These are phyloP conservation scores for barrel medic (Medicago truncatula) DNA, from an alignment of 306 rosid genomes.

Conservation along the genomic window MtrunA17r5.0-ANR NC_053042.1:14574501-14575000, in stretches of 20 bases:
- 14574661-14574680: conserved; percentile 1
- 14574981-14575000: conserved; percentile 4
- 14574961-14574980: conserved; percentile 2
- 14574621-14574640: neutral
- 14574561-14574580: neutral
- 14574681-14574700: neutral
- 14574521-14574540: neutral
- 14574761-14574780: neutral
- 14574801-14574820: neutral
- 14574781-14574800: neutral
- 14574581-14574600: conserved; percentile 10
- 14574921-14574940: conserved; percentile 21
- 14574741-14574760: conserved; percentile 26
- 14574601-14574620: neutral
- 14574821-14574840: neutral
- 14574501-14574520: neutral
- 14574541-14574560: neutral
- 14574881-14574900: neutral
- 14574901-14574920: conserved; percentile 19
- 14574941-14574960: neutral
- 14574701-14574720: neutral
- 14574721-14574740: conserved; percentile 1
- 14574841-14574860: conserved; percentile 1
- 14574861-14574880: neutral
- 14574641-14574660: neutral